A percentile compares a stretch with the other conserved stretches of the same genome.
Evolutionary conservation across 306 rosid species (phyloP).

Genomic region (Cucurbita pepo): DNA sequence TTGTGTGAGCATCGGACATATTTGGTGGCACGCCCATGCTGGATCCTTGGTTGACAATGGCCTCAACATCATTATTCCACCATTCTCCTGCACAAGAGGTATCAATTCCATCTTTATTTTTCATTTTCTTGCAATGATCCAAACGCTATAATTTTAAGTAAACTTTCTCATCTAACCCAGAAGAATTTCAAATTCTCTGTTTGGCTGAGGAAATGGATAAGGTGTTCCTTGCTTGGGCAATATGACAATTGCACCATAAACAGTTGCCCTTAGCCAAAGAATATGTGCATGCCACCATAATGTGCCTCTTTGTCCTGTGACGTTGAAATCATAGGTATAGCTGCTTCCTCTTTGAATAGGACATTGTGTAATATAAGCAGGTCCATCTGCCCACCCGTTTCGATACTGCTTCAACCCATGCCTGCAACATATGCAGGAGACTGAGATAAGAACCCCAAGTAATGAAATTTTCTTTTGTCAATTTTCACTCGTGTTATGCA

Average conservation of each 20-base stretch:
- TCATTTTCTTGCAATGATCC: not conserved
- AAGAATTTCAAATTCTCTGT: slow-evolving; percentile 38
- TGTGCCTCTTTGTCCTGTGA: slow-evolving; percentile 72
- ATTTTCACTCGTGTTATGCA: not conserved
- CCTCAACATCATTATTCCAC: slow-evolving; percentile 76
- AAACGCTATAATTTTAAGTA: not conserved
- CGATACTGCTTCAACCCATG: slow-evolving; percentile 68
- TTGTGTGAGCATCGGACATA: slow-evolving; percentile 81
- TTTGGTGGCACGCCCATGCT: slow-evolving; percentile 66
- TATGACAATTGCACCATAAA: slow-evolving; percentile 72
- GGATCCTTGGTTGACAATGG: slow-evolving; percentile 49
- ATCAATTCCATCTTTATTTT: not conserved
- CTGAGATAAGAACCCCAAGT: not conserved
- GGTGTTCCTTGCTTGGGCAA: slow-evolving; percentile 57
- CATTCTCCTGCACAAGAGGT: slow-evolving; percentile 43
- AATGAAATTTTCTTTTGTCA: not conserved
- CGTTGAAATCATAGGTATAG: slow-evolving; percentile 66
- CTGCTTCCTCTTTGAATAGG: slow-evolving; percentile 52
- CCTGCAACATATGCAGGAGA: slow-evolving; percentile 18
- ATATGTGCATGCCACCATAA: slow-evolving; percentile 91
- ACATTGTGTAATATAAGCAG: slow-evolving; percentile 70
- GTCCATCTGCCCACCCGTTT: slow-evolving; percentile 81
- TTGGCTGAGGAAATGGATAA: slow-evolving; percentile 59
- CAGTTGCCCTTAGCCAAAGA: slow-evolving; percentile 76
- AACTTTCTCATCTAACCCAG: slow-evolving; percentile 25